phyloP scores from a whole-genome alignment of 495 filamentous ascomycete species.

The Geoglossum glabrum region DNA sequence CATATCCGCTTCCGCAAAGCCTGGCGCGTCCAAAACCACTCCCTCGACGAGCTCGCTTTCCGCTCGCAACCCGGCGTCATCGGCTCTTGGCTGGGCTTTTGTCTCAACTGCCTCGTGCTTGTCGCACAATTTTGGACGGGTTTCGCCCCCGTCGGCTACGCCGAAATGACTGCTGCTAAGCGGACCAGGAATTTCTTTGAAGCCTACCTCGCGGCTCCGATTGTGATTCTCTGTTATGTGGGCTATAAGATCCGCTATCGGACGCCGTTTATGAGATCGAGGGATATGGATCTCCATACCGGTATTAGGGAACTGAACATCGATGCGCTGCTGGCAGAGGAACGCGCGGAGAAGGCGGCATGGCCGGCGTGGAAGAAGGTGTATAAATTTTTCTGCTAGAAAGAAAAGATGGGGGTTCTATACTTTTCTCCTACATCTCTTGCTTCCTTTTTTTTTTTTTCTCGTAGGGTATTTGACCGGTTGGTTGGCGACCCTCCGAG shows the following conservation, averaged over 20 bases:
- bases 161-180: constrained; percentile 18
- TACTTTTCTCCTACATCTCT: neutral
- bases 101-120: constrained; percentile 59
- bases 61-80: constrained; percentile 55
- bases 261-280: constrained; percentile 41
- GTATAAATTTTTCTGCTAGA: constrained; percentile 27
- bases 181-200: constrained; percentile 48
- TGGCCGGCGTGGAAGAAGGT: constrained; percentile 81
- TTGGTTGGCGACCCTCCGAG: neutral
- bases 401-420: neutral
- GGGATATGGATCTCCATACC: constrained; percentile 70
- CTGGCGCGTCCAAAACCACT: constrained; percentile 51
- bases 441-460: neutral
- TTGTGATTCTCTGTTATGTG: constrained; percentile 58
- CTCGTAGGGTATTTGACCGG: neutral
- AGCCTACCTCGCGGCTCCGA: constrained; percentile 63
- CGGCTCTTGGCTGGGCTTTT: constrained; percentile 70
- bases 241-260: constrained; percentile 58
- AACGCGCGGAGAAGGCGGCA: constrained; percentile 43
- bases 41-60: constrained; percentile 60
- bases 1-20: constrained; percentile 85
- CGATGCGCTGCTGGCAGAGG: constrained; percentile 50
- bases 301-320: constrained; percentile 80
- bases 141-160: constrained; percentile 52
- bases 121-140: constrained; percentile 89